Conservation (phyloP, 2,329 filamentous ascomycete genomes). For the Trichoderma endophyticum region DNA sequence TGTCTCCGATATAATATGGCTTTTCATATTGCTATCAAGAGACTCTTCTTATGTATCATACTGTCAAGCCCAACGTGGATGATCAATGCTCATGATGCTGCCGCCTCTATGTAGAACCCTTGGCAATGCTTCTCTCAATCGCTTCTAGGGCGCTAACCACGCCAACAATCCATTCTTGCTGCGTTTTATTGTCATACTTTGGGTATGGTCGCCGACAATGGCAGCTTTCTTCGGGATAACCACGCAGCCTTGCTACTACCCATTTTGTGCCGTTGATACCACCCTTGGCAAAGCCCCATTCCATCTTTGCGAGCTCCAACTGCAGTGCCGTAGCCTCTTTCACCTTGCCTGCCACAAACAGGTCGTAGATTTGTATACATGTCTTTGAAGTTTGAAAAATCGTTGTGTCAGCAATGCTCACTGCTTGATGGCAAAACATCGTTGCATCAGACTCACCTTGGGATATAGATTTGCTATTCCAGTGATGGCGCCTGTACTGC, state of each 20-base stretch:
- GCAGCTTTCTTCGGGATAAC: slow-evolving; percentile 49
- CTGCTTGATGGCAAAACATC: no score
- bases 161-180: slow-evolving; percentile 26
- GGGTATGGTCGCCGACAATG: slow-evolving; percentile 56
- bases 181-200: slow-evolving; percentile 37
- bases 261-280: slow-evolving; percentile 62
- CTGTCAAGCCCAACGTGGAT: neutral
- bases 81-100: neutral
- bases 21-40: neutral
- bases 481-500: slow-evolving; percentile 59
- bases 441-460: slow-evolving; percentile 35
- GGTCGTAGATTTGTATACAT: slow-evolving; percentile 48
- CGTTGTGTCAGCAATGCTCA: neutral
- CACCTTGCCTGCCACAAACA: slow-evolving; percentile 45
- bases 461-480: slow-evolving; percentile 63
- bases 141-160: slow-evolving; percentile 25
- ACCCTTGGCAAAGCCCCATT: slow-evolving; percentile 56
- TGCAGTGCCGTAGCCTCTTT: slow-evolving; percentile 49
- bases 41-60: neutral
- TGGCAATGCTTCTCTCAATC: slow-evolving; percentile 24
- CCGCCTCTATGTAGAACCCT: neutral
- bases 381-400: slow-evolving; percentile 27
- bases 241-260: slow-evolving; percentile 52
- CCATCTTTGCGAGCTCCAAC: slow-evolving; percentile 48
- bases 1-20: neutral